Base-by-base conservation (phyloP, 2,329 filamentous ascomycete genomes). In the Plenodomus tracheiphilus region DNA sequence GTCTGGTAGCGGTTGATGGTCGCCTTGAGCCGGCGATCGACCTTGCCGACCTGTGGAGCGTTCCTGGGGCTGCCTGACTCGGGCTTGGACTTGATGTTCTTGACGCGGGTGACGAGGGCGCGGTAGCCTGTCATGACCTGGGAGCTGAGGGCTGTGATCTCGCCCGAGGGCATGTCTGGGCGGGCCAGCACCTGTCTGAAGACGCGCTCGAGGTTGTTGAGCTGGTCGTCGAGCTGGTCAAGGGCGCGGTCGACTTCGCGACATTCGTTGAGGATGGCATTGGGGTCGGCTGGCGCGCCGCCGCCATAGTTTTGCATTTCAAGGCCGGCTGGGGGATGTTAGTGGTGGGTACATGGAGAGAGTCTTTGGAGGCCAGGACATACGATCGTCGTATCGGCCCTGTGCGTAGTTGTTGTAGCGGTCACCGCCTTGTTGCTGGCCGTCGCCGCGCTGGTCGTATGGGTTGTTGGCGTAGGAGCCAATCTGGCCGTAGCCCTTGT, bases 61-160 rank as follows among this genome's bases (percentile, higher is more conserved):
- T 96, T 94, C 68, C 85, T 85, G 38, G 85, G 79, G 56, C 84
- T 84, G 50, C 84, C 83, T 20, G 88, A 86, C 51, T 92, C 90
- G 35, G 86, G 87, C 62, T 87, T 86, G 59, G 85, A 85, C 80
- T 97, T 97, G 76, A 97, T 82, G 54, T 82, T 79, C 74, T 88
- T 89, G 58, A 97, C 85, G 44, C 89, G 87, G 44, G 87, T 85
- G 47, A 88, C 89, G 48, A 97, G 82, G 51, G 81, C 83, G 54
- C 89, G 86, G 79, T 96, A 96, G 46, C 86, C 80, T 43, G 83
- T 83, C 85, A 96, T 95, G 60, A 92, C 93, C 57, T 93, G 86
- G 38, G 86, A 81, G 58, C 85, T 87, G 49, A 92, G 80, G 47
- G 78, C 76, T 55, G 95, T 89, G 57, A 97, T 83, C 51, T 83